These are phyloP conservation scores for Combretum micranthum DNA, from an alignment of 345 rosid species.

Conservation along the genomic window DNA sequence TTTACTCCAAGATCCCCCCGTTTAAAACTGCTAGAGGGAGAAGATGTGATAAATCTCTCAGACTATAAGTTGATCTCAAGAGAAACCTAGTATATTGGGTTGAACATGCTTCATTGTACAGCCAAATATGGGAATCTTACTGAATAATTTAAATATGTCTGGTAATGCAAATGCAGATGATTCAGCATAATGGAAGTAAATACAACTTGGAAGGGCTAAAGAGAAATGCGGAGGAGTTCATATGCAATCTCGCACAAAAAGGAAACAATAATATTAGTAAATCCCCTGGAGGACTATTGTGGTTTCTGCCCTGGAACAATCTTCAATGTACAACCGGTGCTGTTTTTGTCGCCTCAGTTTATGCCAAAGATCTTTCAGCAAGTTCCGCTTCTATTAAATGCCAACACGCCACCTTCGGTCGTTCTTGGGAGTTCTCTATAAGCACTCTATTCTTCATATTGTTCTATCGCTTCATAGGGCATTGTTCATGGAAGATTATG, in stretches of 20 bases:
- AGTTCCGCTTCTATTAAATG: constrained; percentile 26
- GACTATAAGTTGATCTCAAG: too few relatives aligned
- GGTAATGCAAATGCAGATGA: neutral
- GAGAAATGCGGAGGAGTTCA: constrained; percentile 37
- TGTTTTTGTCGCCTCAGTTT: constrained; percentile 17
- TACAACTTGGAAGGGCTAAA: constrained; percentile 17
- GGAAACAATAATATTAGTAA: constrained; percentile 26
- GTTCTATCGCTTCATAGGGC: too few relatives aligned
- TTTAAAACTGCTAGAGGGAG: too few relatives aligned
- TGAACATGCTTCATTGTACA: too few relatives aligned
- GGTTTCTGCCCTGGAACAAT: constrained; percentile 26
- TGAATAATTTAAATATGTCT: too few relatives aligned
- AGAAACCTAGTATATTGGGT: too few relatives aligned
- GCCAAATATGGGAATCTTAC: too few relatives aligned
- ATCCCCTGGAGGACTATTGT: constrained; percentile 28
- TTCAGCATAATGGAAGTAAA: constrained; percentile 4
- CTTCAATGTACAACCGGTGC: constrained; percentile 27
- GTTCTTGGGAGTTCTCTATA: too few relatives aligned
- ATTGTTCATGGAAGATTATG: too few relatives aligned
- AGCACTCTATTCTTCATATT: too few relatives aligned
- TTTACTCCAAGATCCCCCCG: too few relatives aligned
- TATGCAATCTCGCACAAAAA: constrained; percentile 42
- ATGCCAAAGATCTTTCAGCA: constrained; percentile 21
- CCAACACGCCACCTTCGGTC: constrained; percentile 20
- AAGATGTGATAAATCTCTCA: too few relatives aligned